A percentile compares a stretch with the other conserved stretches of the same genome.
Evolutionary conservation across 1,139 yeast genomes (phyloP).

Genomic region (Saccharomyces hybrid): DNA sequence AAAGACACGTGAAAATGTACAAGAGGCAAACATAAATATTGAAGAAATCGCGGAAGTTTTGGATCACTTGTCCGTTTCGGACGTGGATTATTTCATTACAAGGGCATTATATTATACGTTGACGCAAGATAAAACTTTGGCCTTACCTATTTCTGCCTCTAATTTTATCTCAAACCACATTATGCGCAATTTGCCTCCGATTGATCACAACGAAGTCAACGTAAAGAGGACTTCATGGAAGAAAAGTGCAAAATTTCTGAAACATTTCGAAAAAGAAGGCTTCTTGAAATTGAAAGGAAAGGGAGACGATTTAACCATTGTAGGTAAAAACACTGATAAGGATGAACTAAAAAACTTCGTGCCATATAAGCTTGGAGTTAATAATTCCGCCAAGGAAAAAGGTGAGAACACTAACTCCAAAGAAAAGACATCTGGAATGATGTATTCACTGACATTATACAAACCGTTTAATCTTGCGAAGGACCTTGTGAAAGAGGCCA

Average conservation of each 20-base stretch:
- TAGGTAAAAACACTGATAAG: slow-evolving; percentile 43
- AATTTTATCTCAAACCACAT: slow-evolving; percentile 68
- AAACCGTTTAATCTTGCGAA: slow-evolving; percentile 50
- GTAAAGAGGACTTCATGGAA: slow-evolving; percentile 86
- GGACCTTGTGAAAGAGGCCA: slow-evolving; percentile 43
- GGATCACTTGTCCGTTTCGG: slow-evolving; percentile 46
- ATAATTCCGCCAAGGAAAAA: background rate
- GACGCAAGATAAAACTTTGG: slow-evolving; percentile 44
- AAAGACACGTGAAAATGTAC: slow-evolving; percentile 13
- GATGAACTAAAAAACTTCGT: slow-evolving; percentile 51
- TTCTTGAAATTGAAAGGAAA: slow-evolving; percentile 64
- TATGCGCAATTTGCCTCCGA: slow-evolving; percentile 70
- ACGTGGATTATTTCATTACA: slow-evolving; percentile 67
- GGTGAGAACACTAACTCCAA: background rate
- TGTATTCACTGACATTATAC: slow-evolving; percentile 39
- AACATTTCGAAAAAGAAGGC: slow-evolving; percentile 72
- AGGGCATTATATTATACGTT: slow-evolving; percentile 64
- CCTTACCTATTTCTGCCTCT: slow-evolving; percentile 63
- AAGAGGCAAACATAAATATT: slow-evolving; percentile 7
- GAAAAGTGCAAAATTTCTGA: slow-evolving; percentile 76
- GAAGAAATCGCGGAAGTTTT: slow-evolving; percentile 30
- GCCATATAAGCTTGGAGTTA: slow-evolving; percentile 39
- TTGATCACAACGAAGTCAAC: slow-evolving; percentile 45
- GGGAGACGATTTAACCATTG: slow-evolving; percentile 62
- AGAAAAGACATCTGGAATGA: slow-evolving; percentile 14